Conservation (phyloP, 75 land plant species). For the Picea glauca region DNA sequence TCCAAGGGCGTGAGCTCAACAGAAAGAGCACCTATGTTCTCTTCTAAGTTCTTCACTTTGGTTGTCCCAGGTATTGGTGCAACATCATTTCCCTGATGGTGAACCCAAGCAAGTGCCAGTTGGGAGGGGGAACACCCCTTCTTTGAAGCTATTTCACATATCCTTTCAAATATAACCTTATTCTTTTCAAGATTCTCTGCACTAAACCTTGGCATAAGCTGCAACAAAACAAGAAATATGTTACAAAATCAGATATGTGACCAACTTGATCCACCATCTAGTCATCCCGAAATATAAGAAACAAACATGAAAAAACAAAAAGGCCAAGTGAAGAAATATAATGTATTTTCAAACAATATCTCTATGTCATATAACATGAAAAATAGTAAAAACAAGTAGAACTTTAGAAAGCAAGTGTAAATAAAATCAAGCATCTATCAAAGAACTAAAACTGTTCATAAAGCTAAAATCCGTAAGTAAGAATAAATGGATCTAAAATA, state of each 20-base stretch:
- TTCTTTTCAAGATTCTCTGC: slow-evolving; percentile 50
- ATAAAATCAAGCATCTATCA: background rate
- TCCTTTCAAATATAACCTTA: slow-evolving; percentile 31
- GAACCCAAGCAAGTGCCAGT: slow-evolving; percentile 45
- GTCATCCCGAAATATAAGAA: too few relatives aligned
- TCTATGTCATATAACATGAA: background rate
- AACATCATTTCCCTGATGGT: slow-evolving; percentile 32
- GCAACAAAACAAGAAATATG: background rate
- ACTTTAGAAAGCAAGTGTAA: too few relatives aligned
- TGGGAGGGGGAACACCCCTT: slow-evolving; percentile 52
- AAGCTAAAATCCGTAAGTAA: too few relatives aligned
- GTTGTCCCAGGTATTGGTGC: slow-evolving; percentile 44
- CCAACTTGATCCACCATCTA: too few relatives aligned
- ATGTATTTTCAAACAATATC: too few relatives aligned
- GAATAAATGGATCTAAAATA: slow-evolving; percentile 3
- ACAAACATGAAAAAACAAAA: too few relatives aligned
- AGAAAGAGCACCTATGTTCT: slow-evolving; percentile 29
- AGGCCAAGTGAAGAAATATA: too few relatives aligned
- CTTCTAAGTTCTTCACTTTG: slow-evolving; percentile 18
- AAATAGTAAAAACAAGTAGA: too few relatives aligned
- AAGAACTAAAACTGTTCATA: background rate
- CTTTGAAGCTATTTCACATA: slow-evolving; percentile 26
- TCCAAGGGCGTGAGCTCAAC: slow-evolving; percentile 44
- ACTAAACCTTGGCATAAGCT: slow-evolving; percentile 36
- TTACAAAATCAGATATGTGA: background rate